These are phyloP conservation scores for Neofusicoccum kwambonambiense DNA, from an alignment of 2,329 filamentous ascomycete genomes.

Conservation along the genomic window DNA sequence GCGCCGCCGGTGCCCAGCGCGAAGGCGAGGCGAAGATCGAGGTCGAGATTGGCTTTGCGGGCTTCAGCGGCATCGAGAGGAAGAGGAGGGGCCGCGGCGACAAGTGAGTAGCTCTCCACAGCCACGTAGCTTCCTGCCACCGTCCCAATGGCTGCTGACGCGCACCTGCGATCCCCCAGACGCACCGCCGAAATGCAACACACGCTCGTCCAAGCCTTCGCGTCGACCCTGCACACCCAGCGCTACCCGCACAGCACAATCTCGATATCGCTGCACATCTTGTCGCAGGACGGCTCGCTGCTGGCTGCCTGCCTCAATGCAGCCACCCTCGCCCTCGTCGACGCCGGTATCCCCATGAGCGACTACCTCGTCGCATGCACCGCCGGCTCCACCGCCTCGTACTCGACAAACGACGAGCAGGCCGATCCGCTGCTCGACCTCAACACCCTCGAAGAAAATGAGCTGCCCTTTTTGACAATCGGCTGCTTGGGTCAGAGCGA, in stretches of 20 bases:
- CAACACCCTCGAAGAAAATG: constrained; percentile 77
- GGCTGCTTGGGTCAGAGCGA: constrained; percentile 74
- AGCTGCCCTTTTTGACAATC: constrained; percentile 84
- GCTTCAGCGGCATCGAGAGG: constrained; percentile 83
- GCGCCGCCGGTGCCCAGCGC: constrained; percentile 46
- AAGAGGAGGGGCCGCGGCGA: constrained; percentile 73
- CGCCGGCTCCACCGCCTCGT: constrained; percentile 70
- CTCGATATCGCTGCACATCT: constrained; percentile 77
- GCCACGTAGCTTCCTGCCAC: neutral
- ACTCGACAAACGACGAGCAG: constrained; percentile 62
- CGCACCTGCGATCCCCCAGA: constrained; percentile 45
- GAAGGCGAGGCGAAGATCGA: constrained; percentile 64
- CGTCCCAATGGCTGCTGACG: neutral
- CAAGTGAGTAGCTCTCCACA: constrained; percentile 59
- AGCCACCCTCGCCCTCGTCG: constrained; percentile 83
- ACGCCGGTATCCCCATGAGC: constrained; percentile 93
- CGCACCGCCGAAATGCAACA: constrained; percentile 77
- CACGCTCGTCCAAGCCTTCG: constrained; percentile 74
- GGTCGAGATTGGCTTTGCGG: constrained; percentile 81
- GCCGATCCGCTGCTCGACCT: constrained; percentile 79
- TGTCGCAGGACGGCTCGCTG: constrained; percentile 86
- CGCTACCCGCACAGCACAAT: constrained; percentile 88
- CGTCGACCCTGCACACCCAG: constrained; percentile 76
- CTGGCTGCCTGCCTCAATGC: constrained; percentile 90
- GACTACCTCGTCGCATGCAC: constrained; percentile 89